Conservation (phyloP, 352 stramenopile species). For the Pythium dissotocum region DNA sequence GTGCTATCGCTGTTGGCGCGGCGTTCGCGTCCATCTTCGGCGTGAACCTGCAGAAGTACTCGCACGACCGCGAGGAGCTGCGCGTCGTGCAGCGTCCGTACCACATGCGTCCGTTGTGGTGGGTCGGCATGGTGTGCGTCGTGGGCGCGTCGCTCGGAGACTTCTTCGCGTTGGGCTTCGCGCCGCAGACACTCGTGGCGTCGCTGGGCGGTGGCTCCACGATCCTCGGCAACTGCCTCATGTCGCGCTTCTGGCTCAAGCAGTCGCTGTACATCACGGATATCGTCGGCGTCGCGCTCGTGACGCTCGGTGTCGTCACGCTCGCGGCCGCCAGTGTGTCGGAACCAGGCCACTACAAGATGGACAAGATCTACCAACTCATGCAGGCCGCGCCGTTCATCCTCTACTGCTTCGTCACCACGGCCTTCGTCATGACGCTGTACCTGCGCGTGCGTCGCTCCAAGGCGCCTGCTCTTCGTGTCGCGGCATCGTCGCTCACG, state of each 20-base stretch:
- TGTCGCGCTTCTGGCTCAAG: slow-evolving; percentile 88
- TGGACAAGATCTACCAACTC: slow-evolving; percentile 84
- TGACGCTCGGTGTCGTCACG: slow-evolving; percentile 79
- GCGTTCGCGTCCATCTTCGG: slow-evolving; percentile 88
- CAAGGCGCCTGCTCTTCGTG: slow-evolving; percentile 74
- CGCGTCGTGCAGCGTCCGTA: slow-evolving; percentile 75
- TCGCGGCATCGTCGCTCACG: slow-evolving; percentile 35
- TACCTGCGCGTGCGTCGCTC: slow-evolving; percentile 81
- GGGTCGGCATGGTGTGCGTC: slow-evolving; percentile 87
- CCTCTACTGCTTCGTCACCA: slow-evolving; percentile 80
- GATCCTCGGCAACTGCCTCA: slow-evolving; percentile 83
- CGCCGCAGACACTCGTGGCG: slow-evolving; percentile 83
- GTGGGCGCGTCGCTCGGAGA: slow-evolving; percentile 81
- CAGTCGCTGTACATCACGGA: slow-evolving; percentile 86
- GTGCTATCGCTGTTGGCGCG: slow-evolving; percentile 70
- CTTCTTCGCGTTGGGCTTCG: slow-evolving; percentile 86
- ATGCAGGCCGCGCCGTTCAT: slow-evolving; percentile 83
- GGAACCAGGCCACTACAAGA: slow-evolving; percentile 78
- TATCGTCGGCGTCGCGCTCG: slow-evolving; percentile 68
- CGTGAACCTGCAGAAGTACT: slow-evolving; percentile 92
- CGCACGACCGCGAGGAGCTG: slow-evolving; percentile 82
- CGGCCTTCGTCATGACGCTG: slow-evolving; percentile 80
- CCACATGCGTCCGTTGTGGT: slow-evolving; percentile 83
- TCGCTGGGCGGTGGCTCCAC: slow-evolving; percentile 81
- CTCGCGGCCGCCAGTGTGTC: slow-evolving; percentile 72